Evolutionary conservation across 1,284 basidiomycete species (phyloP).

Genomic region (Apiotrichum sp.): DNA sequence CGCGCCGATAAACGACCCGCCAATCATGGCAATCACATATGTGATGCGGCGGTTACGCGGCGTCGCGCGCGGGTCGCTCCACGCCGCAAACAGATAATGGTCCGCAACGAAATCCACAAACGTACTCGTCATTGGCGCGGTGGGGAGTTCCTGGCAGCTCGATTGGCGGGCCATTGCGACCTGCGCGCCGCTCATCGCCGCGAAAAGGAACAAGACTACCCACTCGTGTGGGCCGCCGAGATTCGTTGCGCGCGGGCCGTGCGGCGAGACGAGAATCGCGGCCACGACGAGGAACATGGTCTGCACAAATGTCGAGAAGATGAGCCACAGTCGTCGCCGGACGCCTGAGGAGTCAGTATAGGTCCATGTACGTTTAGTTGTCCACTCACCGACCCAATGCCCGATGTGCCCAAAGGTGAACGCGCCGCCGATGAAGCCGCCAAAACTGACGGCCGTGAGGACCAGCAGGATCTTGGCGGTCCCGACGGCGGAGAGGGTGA

Average conservation of each 20-base stretch:
- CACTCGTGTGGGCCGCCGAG: slow-evolving; percentile 32
- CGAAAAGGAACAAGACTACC: slow-evolving; percentile 38
- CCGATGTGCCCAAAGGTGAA: slow-evolving; percentile 40
- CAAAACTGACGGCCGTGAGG: slow-evolving; percentile 35
- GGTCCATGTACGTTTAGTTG: no score
- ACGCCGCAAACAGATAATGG: slow-evolving; percentile 31
- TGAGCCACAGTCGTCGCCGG: slow-evolving; percentile 35
- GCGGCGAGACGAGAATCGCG: slow-evolving; percentile 31
- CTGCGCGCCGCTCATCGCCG: slow-evolving; percentile 42
- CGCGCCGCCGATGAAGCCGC: slow-evolving; percentile 32
- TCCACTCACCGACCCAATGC: slow-evolving; percentile 35
- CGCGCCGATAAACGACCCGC: slow-evolving; percentile 38
- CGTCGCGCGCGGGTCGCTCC: slow-evolving; percentile 22
- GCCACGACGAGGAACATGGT: slow-evolving; percentile 25
- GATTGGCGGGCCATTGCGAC: slow-evolving; percentile 41
- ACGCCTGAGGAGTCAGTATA: no score
- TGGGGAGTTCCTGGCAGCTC: slow-evolving; percentile 32
- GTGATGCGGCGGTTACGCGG: slow-evolving; percentile 34
- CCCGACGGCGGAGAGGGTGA: slow-evolving; percentile 39
- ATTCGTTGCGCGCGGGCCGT: slow-evolving; percentile 20
- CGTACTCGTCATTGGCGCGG: slow-evolving; percentile 40
- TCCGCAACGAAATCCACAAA: slow-evolving; percentile 44
- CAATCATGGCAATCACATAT: slow-evolving; percentile 38
- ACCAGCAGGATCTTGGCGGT: slow-evolving; percentile 25
- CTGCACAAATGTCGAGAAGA: slow-evolving; percentile 27